phyloP scores from a whole-genome alignment of 2,329 filamentous ascomycete genomes.

The Cyphellophora attinorum region DNA sequence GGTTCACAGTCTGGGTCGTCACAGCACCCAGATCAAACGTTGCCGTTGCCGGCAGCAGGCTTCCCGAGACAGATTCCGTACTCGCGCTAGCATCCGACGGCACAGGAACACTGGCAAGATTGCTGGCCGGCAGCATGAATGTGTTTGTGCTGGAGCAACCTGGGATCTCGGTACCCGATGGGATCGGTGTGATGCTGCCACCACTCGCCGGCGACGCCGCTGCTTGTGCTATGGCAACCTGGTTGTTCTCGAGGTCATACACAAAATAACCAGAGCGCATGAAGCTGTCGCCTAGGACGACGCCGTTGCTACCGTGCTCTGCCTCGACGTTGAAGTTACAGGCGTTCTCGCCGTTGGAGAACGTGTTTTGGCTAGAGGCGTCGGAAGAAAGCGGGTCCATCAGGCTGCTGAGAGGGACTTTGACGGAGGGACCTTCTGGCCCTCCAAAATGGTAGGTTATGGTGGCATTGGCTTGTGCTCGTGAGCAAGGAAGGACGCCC shows the following conservation, averaged over 20 bases:
- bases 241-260: slow-evolving; percentile 62
- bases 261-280: slow-evolving; percentile 67
- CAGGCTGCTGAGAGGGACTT: slow-evolving; percentile 38
- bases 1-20: not conserved
- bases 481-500: slow-evolving; percentile 30
- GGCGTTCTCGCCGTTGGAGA: slow-evolving; percentile 24
- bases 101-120: slow-evolving; percentile 7
- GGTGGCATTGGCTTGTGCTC: slow-evolving; percentile 28
- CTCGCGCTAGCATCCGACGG: slow-evolving; percentile 3
- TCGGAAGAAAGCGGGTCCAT: slow-evolving; percentile 34
- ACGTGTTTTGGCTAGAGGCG: slow-evolving; percentile 36
- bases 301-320: slow-evolving; percentile 33
- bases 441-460: slow-evolving; percentile 45
- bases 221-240: slow-evolving; percentile 60
- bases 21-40: not conserved
- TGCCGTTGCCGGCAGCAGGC: not conserved
- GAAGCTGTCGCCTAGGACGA: slow-evolving; percentile 66
- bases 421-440: slow-evolving; percentile 23
- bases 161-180: slow-evolving; percentile 5
- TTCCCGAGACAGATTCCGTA: too few relatives aligned
- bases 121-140: slow-evolving; percentile 4
- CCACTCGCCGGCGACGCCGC: slow-evolving; percentile 44
- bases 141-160: slow-evolving; percentile 4
- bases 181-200: slow-evolving; percentile 3
- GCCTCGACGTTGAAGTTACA: slow-evolving; percentile 42